These are phyloP conservation scores for Yarrowia galli DNA, from an alignment of 1,139 yeast genomes.

Conservation along the genomic window DNA sequence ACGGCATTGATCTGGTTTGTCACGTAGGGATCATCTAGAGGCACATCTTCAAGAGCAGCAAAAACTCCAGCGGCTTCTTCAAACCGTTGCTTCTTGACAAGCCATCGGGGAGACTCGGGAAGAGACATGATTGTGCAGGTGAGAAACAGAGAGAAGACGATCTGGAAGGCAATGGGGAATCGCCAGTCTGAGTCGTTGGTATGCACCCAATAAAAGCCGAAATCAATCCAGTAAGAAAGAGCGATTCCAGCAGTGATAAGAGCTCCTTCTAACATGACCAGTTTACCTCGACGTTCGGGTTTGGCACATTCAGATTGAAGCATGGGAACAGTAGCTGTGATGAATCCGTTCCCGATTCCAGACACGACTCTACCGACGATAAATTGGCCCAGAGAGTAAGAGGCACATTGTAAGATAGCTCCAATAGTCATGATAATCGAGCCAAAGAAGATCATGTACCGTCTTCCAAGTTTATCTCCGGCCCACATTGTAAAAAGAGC, in stretches of 20 bases:
- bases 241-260: conserved; percentile 75
- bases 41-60: conserved; percentile 55
- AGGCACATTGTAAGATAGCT: conserved; percentile 61
- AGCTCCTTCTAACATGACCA: conserved; percentile 74
- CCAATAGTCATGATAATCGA: conserved; percentile 45
- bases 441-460: conserved; percentile 46
- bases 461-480: conserved; percentile 50
- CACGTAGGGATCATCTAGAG: conserved; percentile 47
- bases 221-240: conserved; percentile 76
- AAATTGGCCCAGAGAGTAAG: conserved; percentile 68
- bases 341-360: conserved; percentile 82
- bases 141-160: conserved; percentile 44
- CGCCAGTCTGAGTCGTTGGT: conserved; percentile 56
- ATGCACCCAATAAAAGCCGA: conserved; percentile 56
- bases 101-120: conserved; percentile 62
- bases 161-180: conserved; percentile 59
- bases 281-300: conserved; percentile 73
- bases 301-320: conserved; percentile 83
- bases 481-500: conserved; percentile 65
- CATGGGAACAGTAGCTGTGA: conserved; percentile 82
- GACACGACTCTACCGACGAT: conserved; percentile 76
- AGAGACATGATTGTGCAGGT: conserved; percentile 43
- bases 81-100: conserved; percentile 50
- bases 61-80: conserved; percentile 55
- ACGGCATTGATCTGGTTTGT: conserved; percentile 42